Percentiles rank a stretch among this genome's conserved stretches.
Conservation (phyloP, 148 eudicot genomes). For the Rheum nobile region DNA sequence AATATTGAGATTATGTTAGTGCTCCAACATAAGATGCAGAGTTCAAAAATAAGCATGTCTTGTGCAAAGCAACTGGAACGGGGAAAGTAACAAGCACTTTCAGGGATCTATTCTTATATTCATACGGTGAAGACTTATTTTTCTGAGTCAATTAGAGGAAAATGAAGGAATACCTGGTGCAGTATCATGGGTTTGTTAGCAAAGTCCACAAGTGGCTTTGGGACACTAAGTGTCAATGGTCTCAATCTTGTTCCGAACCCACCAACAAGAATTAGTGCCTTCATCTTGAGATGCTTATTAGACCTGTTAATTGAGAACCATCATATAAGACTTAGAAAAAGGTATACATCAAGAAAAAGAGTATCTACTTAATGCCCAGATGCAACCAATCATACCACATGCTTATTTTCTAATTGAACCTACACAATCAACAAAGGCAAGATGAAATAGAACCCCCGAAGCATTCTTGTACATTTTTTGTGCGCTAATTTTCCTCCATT, state of each 20-base stretch:
- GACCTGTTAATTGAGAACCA: slow-evolving; percentile 10
- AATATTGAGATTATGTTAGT: neutral
- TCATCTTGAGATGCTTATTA: slow-evolving; percentile 33
- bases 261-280: slow-evolving; percentile 98
- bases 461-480: too few relatives aligned
- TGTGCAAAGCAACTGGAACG: neutral
- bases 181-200: slow-evolving; percentile 97
- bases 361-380: neutral
- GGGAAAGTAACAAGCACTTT: neutral
- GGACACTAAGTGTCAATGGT: slow-evolving; percentile 87
- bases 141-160: neutral
- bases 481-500: neutral
- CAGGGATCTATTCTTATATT: neutral
- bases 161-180: slow-evolving; percentile 58
- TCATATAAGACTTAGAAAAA: neutral
- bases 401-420: neutral
- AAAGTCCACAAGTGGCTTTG: slow-evolving; percentile 92
- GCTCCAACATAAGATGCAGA: neutral
- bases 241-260: slow-evolving; percentile 97
- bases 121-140: neutral
- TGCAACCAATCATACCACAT: neutral
- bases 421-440: neutral
- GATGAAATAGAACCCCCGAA: neutral
- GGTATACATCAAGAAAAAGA: neutral
- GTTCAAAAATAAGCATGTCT: too few relatives aligned